These are phyloP conservation scores for Phytophthora pisi DNA, from an alignment of 352 stramenopile species.

Conservation along the genomic window DNA sequence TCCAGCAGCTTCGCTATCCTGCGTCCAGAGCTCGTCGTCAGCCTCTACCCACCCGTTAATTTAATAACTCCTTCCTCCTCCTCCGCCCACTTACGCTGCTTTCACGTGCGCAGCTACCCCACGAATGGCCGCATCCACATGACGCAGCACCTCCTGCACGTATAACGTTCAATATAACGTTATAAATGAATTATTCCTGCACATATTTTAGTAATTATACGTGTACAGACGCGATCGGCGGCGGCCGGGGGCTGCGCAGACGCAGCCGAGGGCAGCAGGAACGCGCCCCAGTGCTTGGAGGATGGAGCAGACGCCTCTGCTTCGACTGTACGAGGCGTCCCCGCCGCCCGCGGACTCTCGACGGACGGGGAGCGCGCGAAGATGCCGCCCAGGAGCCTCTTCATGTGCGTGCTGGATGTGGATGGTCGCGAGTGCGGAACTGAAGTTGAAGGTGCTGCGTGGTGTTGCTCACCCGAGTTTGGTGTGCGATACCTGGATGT, in stretches of 20 bases:
- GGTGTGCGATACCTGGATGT: slow-evolving; percentile 8
- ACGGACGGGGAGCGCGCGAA: slow-evolving; percentile 49
- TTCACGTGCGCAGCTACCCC: slow-evolving; percentile 57
- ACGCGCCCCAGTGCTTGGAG: slow-evolving; percentile 21
- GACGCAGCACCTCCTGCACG: slow-evolving; percentile 56
- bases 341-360: slow-evolving; percentile 9
- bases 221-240: slow-evolving; percentile 20
- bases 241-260: not conserved
- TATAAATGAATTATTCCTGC: not conserved
- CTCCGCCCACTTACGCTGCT: slow-evolving; percentile 40
- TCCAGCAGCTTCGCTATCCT: slow-evolving; percentile 62
- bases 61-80: not conserved
- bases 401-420: slow-evolving; percentile 44
- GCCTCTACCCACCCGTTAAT: not conserved
- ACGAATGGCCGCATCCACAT: slow-evolving; percentile 58
- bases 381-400: slow-evolving; percentile 71
- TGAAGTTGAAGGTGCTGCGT: not conserved
- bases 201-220: not conserved
- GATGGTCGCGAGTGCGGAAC: slow-evolving; percentile 2
- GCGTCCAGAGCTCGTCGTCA: slow-evolving; percentile 1
- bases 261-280: slow-evolving; percentile 20
- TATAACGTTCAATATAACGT: not conserved
- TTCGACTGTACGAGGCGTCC: not conserved
- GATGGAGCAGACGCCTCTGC: not conserved
- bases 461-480: not conserved